Conservation (phyloP, 495 filamentous ascomycete species). For the Aspergillus funiculosus region DNA sequence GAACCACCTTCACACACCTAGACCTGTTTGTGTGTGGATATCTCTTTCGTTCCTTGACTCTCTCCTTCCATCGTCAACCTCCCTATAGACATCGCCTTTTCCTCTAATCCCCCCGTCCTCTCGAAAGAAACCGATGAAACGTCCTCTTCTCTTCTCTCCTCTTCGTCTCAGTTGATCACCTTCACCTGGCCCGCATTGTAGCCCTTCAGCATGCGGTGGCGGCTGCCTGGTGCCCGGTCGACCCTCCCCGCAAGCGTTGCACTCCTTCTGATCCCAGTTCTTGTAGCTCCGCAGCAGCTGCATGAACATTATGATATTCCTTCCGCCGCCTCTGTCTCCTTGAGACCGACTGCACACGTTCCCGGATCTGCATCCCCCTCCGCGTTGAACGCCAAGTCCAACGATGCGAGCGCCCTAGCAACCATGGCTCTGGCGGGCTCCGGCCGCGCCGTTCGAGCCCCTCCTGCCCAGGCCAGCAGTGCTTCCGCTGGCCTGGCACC, state of each 20-base stretch:
- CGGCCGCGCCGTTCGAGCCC: conserved; percentile 74
- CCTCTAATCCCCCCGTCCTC: background rate
- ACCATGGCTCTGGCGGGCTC: conserved; percentile 84
- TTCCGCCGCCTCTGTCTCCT: conserved; percentile 30
- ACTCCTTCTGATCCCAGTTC: conserved; percentile 38
- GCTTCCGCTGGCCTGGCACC: conserved; percentile 65
- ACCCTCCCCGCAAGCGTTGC: conserved; percentile 47
- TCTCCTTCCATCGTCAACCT: background rate
- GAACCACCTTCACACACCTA: conserved; percentile 5
- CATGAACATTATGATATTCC: conserved; percentile 33
- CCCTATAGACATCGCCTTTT: too few species aligned
- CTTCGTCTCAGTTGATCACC: background rate
- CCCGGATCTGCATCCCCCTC: conserved; percentile 11
- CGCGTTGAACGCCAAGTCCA: conserved; percentile 43
- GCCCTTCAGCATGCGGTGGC: conserved; percentile 44
- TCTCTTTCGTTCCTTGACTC: too few species aligned
- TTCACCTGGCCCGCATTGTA: conserved; percentile 22
- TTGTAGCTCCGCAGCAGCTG: conserved; percentile 48
- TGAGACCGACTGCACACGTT: conserved; percentile 22
- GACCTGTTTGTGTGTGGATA: too few species aligned
- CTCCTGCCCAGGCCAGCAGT: conserved; percentile 61
- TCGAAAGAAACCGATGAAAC: conserved; percentile 9
- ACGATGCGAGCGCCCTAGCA: conserved; percentile 89
- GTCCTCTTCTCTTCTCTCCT: background rate
- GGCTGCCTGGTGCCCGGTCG: conserved; percentile 44